phyloP scores from a whole-genome alignment of 2,329 filamentous ascomycete genomes.

The Ophiosphaerella herpotricha region DNA sequence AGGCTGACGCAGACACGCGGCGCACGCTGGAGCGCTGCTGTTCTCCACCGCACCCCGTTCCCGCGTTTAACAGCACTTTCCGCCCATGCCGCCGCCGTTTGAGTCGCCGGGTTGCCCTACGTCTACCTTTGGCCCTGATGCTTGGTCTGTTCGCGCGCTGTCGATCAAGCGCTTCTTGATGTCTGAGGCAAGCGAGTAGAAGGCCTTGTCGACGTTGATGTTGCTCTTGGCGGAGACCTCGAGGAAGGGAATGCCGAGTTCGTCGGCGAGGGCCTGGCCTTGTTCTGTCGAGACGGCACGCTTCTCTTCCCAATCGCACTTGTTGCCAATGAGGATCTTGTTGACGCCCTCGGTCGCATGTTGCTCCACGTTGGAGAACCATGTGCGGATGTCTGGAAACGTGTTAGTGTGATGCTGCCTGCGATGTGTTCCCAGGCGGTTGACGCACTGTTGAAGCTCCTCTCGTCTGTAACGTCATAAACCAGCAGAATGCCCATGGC shows the following conservation, averaged over 20 bases:
- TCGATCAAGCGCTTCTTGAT: slow-evolving; percentile 99
- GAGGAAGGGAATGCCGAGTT: slow-evolving; percentile 96
- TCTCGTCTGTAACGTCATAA: slow-evolving; percentile 97
- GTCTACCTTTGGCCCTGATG: slow-evolving; percentile 35
- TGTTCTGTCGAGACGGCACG: slow-evolving; percentile 90
- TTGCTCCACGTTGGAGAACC: slow-evolving; percentile 99
- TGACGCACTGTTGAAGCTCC: slow-evolving; percentile 87
- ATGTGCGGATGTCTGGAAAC: slow-evolving; percentile 87
- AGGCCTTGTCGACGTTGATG: slow-evolving; percentile 99
- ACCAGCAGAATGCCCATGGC: slow-evolving; percentile 98
- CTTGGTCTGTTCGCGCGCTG: slow-evolving; percentile 73
- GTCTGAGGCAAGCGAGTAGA: slow-evolving; percentile 90
- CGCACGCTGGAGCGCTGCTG: too few species aligned
- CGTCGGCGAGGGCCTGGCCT: slow-evolving; percentile 90
- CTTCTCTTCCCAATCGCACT: slow-evolving; percentile 99
- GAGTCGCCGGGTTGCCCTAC: slow-evolving; percentile 35
- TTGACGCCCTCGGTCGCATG: slow-evolving; percentile 98
- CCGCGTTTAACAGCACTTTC: slow-evolving; percentile 45
- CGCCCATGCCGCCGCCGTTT: slow-evolving; percentile 37
- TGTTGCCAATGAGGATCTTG: slow-evolving; percentile 99
- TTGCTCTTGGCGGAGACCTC: slow-evolving; percentile 99
- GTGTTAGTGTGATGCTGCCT: slow-evolving; percentile 16
- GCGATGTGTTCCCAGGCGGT: neutral
- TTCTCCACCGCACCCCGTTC: too few species aligned
- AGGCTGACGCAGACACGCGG: too few species aligned